phyloP scores from a whole-genome alignment of 768 basidiomycete genomes.

The Suillus variegatus region DNA sequence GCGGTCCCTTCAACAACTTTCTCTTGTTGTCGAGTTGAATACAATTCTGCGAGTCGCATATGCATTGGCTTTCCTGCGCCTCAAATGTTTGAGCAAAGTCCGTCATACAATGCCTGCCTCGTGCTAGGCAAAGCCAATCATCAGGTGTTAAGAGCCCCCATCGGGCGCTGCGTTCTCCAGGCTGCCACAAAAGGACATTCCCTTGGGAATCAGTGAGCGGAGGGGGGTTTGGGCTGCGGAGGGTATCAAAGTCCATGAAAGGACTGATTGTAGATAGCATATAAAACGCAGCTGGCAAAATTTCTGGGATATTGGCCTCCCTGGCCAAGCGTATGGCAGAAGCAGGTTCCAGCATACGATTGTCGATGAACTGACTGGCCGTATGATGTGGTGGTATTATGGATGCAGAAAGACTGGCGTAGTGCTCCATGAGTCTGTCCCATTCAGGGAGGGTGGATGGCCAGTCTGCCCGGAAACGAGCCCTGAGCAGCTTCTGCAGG shows the following conservation, averaged over 20 bases:
- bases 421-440: conserved; percentile 15
- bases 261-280: conserved; percentile 37
- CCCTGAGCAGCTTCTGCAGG: conserved; percentile 31
- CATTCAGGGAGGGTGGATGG: conserved; percentile 27
- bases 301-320: conserved; percentile 37
- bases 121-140: conserved; percentile 2
- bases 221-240: not conserved
- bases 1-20: not conserved
- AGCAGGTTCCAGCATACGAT: conserved; percentile 20
- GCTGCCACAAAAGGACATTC: not conserved
- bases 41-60: not conserved
- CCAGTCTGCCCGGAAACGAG: conserved; percentile 37
- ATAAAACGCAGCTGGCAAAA: conserved; percentile 53
- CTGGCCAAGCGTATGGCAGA: conserved; percentile 44
- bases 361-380: conserved; percentile 4
- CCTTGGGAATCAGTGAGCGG: not conserved
- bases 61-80: not conserved
- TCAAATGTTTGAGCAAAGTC: not conserved
- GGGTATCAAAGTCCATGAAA: conserved; percentile 20
- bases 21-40: not conserved
- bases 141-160: conserved; percentile 1
- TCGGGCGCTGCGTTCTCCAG: conserved; percentile 2
- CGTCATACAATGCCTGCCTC: conserved; percentile 3
- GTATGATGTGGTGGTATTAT: not conserved
- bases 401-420: not conserved